These are phyloP conservation scores for Litchi chinensis DNA, from an alignment of 345 rosid species.

Conservation along the genomic window DNA sequence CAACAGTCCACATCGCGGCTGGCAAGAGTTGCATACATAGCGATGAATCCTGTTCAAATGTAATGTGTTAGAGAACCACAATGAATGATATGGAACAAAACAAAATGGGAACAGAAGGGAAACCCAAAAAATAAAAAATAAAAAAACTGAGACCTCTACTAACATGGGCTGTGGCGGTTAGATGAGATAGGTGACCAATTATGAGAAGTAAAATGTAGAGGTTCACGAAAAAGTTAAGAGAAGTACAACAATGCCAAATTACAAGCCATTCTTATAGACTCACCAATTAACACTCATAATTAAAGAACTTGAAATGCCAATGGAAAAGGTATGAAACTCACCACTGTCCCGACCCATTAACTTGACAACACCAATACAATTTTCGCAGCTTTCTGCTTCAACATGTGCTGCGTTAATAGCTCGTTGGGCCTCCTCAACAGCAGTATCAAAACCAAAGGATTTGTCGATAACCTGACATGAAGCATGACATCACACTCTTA, in stretches of 20 bases:
- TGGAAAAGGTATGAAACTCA: constrained; percentile 23
- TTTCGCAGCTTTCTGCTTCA: constrained; percentile 59
- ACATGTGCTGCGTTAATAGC: constrained; percentile 72
- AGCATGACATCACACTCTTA: not conserved
- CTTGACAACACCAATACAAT: constrained; percentile 70
- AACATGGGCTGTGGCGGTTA: too few relatives aligned
- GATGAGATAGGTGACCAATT: not conserved
- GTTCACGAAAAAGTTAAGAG: not conserved
- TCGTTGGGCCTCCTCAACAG: constrained; percentile 70
- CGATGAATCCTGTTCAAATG: constrained; percentile 52
- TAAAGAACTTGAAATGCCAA: not conserved
- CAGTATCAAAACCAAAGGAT: constrained; percentile 68
- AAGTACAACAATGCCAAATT: too few relatives aligned
- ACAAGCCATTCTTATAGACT: not conserved
- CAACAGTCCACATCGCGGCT: constrained; percentile 72
- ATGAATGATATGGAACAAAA: not conserved
- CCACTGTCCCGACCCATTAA: constrained; percentile 66
- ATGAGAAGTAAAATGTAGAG: not conserved
- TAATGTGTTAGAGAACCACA: not conserved
- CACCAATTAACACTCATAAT: not conserved
- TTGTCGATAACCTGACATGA: constrained; percentile 66
- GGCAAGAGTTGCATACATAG: constrained; percentile 65
- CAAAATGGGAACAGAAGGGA: not conserved
- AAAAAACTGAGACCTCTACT: not conserved
- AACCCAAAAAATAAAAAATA: not conserved